These are phyloP conservation scores for Vitis riparia DNA, from an alignment of 164 flowering plant species.

Conservation along the genomic window DNA sequence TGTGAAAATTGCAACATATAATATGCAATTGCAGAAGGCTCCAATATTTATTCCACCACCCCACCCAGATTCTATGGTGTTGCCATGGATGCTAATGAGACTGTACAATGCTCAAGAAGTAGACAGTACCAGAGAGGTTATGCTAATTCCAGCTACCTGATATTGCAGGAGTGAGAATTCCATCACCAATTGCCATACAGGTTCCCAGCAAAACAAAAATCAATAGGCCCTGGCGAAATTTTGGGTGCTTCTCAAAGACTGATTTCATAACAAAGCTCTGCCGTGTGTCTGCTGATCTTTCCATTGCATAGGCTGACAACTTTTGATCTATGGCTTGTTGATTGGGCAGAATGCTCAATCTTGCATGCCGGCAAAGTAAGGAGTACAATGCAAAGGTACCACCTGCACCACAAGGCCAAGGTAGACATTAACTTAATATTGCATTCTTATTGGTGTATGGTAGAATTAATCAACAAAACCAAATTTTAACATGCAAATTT, in stretches of 20 bases:
- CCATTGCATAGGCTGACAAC: slow-evolving; percentile 39
- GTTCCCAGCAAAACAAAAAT: slow-evolving; percentile 69
- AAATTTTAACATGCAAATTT: not conserved
- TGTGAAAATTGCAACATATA: too few relatives aligned
- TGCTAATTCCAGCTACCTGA: slow-evolving; percentile 50
- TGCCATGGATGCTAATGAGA: not conserved
- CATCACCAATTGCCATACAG: slow-evolving; percentile 91
- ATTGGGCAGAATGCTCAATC: slow-evolving; percentile 57
- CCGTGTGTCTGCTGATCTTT: slow-evolving; percentile 38
- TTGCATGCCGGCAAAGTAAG: slow-evolving; percentile 71
- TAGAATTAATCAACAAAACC: not conserved
- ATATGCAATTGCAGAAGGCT: too few relatives aligned
- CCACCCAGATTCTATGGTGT: not conserved
- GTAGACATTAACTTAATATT: not conserved
- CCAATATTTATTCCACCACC: too few relatives aligned
- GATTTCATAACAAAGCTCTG: slow-evolving; percentile 44
- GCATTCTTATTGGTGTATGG: not conserved
- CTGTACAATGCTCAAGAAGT: not conserved
- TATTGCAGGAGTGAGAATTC: slow-evolving; percentile 79
- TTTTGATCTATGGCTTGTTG: slow-evolving; percentile 55
- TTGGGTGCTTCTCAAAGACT: slow-evolving; percentile 56
- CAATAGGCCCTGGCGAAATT: slow-evolving; percentile 39
- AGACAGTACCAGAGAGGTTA: not conserved
- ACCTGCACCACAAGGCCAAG: slow-evolving; percentile 49
- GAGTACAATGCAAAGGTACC: slow-evolving; percentile 86